Evolutionary conservation across 148 eudicot species (phyloP), one percentile per base, ranked within the genome.

Genomic region (Camellia granthamiana): DNA sequence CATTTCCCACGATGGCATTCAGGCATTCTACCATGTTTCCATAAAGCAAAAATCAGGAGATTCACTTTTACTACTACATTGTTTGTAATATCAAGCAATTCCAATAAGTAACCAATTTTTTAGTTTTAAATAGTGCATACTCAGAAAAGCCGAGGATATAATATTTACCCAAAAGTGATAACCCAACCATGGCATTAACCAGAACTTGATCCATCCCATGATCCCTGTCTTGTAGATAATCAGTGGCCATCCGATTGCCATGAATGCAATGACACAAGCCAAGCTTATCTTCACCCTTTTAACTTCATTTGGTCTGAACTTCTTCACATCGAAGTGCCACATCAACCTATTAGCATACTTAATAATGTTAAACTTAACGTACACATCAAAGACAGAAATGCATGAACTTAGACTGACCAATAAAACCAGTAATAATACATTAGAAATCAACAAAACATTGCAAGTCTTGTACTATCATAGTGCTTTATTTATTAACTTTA

Each of bases 151-250:
- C 16, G 16, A 82, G 70, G 49, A 51, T 61, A 55, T 73, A 63
- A 56, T 38, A 77, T 78, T 43, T 95, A 93, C 97, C 99, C 99
- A 95, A 75, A 95, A 95, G 83, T 95, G 99, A 87, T 92, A 95
- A 82, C 97, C 99, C 88, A 95, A 79, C 97, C 99, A 95, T 21
- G 98, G 99, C 90, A 93, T 91, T 72, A 95, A 84, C 99, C 99
- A 95, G 88, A 90, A 95, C 84, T 95, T 95, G 83, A 95, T 85
- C 97, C 97, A 95, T 75, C 99, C 99, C 54, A 86, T 77, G 42
- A 95, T 81, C 64, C 99, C 99, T 0, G 90, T 77, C 79, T 90
- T 91, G 69, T 74, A 90, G 59, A 95, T 81, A 49, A 95, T 95
- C 84, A 95, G 83, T 1, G 99, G 99, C 97, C 99, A 95, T 74